Percentiles rank a stretch among this genome's conserved stretches.
Evolutionary conservation across 164 flowering plant species (phyloP).

Genomic region (Cinnamomum micranthum): DNA sequence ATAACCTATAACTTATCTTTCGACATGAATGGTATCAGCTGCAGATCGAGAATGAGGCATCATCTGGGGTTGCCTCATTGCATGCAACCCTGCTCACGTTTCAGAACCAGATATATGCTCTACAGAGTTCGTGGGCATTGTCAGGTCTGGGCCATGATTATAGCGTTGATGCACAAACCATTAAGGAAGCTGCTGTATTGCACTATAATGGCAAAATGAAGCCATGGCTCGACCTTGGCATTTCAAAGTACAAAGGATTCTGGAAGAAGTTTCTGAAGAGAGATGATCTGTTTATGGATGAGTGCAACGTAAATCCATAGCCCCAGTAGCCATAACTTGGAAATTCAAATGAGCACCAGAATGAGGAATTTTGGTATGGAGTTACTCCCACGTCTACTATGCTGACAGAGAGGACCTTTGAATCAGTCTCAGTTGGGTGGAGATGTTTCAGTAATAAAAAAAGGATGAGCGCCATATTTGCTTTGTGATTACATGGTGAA

Average conservation of each 20-base stretch:
- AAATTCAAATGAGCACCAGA: constrained; percentile 7
- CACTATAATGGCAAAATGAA: constrained; percentile 96
- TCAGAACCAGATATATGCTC: constrained; percentile 50
- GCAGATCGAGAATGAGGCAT: constrained; percentile 18
- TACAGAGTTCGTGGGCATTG: constrained; percentile 57
- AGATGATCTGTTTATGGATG: constrained; percentile 59
- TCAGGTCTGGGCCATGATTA: constrained; percentile 84
- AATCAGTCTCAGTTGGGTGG: constrained; percentile 14
- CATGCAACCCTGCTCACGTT: constrained; percentile 65
- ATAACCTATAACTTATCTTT: neutral
- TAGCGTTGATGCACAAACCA: constrained; percentile 27
- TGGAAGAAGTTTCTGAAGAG: constrained; percentile 66
- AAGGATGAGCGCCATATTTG: neutral
- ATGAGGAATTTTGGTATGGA: constrained; percentile 1
- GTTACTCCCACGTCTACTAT: neutral
- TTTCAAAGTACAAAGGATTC: constrained; percentile 51
- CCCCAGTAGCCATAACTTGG: constrained; percentile 8
- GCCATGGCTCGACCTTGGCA: constrained; percentile 97
- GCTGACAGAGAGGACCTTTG: constrained; percentile 1
- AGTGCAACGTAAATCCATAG: constrained; percentile 71
- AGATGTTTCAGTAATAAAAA: constrained; percentile 26
- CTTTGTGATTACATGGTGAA: constrained; percentile 3
- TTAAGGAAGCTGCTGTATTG: constrained; percentile 61
- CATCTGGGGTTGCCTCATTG: constrained; percentile 35
- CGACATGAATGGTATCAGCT: constrained; percentile 15